Evolutionary conservation across 2,329 filamentous ascomycete genomes (phyloP).

Genomic region (Fusarium gaditjirri): DNA sequence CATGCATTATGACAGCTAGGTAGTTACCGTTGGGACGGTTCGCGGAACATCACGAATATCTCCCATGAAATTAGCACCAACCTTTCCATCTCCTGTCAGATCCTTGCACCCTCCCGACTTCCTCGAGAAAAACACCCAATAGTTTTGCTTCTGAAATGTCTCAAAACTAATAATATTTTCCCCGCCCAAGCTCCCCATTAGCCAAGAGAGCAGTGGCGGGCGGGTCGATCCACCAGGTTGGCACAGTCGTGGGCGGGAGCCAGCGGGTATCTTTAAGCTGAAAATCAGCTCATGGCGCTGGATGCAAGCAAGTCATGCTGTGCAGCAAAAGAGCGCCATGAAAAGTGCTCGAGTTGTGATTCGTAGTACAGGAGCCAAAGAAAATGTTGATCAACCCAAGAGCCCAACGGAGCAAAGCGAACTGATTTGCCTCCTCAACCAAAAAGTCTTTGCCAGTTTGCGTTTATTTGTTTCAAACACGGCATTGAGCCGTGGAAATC

Average conservation of each 20-base stretch:
- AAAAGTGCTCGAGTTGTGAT: not conserved
- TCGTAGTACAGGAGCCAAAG: slow-evolving; percentile 2
- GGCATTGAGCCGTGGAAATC: slow-evolving; percentile 12
- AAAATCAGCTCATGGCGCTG: slow-evolving; percentile 42
- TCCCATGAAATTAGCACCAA: slow-evolving; percentile 24
- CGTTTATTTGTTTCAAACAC: slow-evolving; percentile 28
- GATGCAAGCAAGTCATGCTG: slow-evolving; percentile 41
- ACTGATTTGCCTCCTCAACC: not conserved
- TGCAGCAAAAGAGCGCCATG: slow-evolving; percentile 27
- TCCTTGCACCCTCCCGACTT: slow-evolving; percentile 1
- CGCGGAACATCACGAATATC: slow-evolving; percentile 31
- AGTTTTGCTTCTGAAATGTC: slow-evolving; percentile 1
- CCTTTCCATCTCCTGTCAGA: slow-evolving; percentile 18
- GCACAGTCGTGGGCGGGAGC: slow-evolving; percentile 34
- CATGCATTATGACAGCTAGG: slow-evolving; percentile 32
- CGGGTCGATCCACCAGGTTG: slow-evolving; percentile 41
- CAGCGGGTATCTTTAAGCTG: slow-evolving; percentile 35
- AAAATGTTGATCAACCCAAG: not conserved
- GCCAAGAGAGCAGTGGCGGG: slow-evolving; percentile 17
- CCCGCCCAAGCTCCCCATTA: slow-evolving; percentile 38
- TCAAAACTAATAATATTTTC: slow-evolving; percentile 29
- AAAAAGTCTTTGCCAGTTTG: not conserved
- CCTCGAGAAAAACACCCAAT: slow-evolving; percentile 14
- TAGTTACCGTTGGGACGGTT: slow-evolving; percentile 41
- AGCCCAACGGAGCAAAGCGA: not conserved